These are phyloP conservation scores for Russula foetens DNA, from an alignment of 768 basidiomycete genomes.

Conservation along the genomic window DNA sequence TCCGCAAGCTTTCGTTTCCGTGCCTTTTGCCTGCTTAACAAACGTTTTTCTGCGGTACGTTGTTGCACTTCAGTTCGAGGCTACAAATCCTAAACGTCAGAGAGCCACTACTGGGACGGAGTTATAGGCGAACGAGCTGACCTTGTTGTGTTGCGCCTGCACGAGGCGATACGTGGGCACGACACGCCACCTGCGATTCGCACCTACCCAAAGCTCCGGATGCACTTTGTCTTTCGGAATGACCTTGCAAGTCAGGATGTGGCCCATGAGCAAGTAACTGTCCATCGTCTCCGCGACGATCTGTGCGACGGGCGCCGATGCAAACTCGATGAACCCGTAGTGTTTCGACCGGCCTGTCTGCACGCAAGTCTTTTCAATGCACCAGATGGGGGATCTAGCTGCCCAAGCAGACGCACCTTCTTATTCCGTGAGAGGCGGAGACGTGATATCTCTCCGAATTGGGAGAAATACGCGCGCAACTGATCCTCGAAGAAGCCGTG, in stretches of 20 bases:
- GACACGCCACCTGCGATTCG: conserved; percentile 81
- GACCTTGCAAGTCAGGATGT: conserved; percentile 85
- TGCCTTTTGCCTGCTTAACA: conserved; percentile 68
- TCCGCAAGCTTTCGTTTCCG: conserved; percentile 74
- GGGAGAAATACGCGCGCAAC: conserved; percentile 85
- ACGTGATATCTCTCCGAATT: conserved; percentile 88
- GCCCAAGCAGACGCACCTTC: conserved; percentile 43
- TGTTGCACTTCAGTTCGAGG: conserved; percentile 67
- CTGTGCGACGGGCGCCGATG: conserved; percentile 78
- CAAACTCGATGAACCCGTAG: conserved; percentile 94
- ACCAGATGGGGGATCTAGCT: background rate
- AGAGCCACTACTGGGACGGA: background rate
- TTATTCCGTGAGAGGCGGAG: conserved; percentile 89
- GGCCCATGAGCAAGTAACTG: conserved; percentile 93
- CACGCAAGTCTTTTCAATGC: background rate
- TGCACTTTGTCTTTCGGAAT: conserved; percentile 88
- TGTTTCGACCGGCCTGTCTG: conserved; percentile 96
- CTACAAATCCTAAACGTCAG: conserved; percentile 32
- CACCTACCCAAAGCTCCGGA: conserved; percentile 93
- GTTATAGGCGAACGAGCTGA: conserved; percentile 24
- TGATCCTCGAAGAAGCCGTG: conserved; percentile 98
- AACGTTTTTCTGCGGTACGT: conserved; percentile 50
- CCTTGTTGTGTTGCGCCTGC: conserved; percentile 77
- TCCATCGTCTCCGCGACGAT: conserved; percentile 99
- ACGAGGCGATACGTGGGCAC: conserved; percentile 69